Base-by-base conservation (phyloP, 148 eudicot genomes). In the Vaccinium darrowii region DNA sequence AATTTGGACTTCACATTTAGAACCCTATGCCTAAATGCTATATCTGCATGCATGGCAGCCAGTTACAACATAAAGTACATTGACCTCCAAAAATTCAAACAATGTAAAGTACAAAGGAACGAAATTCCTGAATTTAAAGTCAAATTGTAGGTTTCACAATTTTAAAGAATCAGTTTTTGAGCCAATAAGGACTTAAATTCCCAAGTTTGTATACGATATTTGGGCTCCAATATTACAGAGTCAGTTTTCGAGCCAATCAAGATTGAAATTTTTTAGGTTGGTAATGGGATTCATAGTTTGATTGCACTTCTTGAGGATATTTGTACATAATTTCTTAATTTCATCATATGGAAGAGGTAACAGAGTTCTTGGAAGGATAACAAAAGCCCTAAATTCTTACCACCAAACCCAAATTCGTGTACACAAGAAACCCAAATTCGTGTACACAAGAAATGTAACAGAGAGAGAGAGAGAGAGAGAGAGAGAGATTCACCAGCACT, bases 401-500 rank as follows among this genome's bases (percentile, higher is more conserved):
- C 23, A 76, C 21, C 15, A 18, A 50, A 30, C 10, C 43, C 50
- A 54, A 33, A 79, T 36, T 57, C 65, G 56, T 27, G 81, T 7
- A 30, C 56, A 30, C 43, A 13, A 2, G n/a, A 53, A 27, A 27
- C 10, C 43, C 50, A 54, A 33, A 79, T 36, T 57, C 65, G 56
- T 27, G 81, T 7, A 30, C 56, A 30, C 43, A 13, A 2, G n/a
- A 53, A 27, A 27, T 27, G 14, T 79, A 53, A 30, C 19, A 27
- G 19, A 51, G 54, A 51, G 53, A 51, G 53, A 23, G 33, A 65
- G 16, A 65, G 72, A 65, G 72, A 78, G 60, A 23, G 60, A 78
- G 84, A 69, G 84, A 82, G 47, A 83, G 72, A 73, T 27, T 75
- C 57, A 75, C 85, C 85, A 83, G 85, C 85, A 74, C 85, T 83